Evolutionary conservation across 2,329 filamentous ascomycete genomes (phyloP).

Genomic region (Aureobasidium pullulans): DNA sequence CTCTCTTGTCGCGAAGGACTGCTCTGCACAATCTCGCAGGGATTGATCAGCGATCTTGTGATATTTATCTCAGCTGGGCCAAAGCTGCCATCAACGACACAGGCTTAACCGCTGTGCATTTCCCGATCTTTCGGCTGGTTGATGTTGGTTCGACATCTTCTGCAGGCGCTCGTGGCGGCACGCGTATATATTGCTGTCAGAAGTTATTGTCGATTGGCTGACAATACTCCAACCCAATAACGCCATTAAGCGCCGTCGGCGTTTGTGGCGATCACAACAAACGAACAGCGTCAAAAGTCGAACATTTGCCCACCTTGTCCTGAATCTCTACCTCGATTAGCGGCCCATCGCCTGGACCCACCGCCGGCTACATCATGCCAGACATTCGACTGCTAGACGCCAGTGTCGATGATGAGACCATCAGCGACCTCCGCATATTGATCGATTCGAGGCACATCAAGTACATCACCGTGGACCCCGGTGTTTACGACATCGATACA

Average conservation of each 20-base stretch:
- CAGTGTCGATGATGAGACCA: constrained; percentile 15
- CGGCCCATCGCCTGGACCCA: too few species aligned
- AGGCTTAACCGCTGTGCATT: too few species aligned
- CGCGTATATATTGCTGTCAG: too few species aligned
- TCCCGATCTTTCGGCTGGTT: too few species aligned
- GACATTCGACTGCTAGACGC: constrained; percentile 16
- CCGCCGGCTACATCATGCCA: background rate
- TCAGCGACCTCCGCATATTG: constrained; percentile 33
- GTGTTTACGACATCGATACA: constrained; percentile 28
- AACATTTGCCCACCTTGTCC: background rate
- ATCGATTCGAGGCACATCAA: constrained; percentile 32
- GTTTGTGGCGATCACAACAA: background rate
- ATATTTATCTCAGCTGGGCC: too few species aligned
- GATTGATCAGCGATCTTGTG: too few species aligned
- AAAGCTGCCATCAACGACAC: too few species aligned
- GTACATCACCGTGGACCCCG: constrained; percentile 34
- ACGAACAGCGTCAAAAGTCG: background rate
- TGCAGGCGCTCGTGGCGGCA: too few species aligned
- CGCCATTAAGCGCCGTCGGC: background rate
- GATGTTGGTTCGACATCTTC: too few species aligned
- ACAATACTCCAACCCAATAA: background rate
- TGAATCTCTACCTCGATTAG: too few species aligned
- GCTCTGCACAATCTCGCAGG: too few species aligned
- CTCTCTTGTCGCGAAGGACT: too few species aligned
- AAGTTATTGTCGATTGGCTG: background rate